A percentile compares a stretch with the other conserved stretches of the same genome.
These are phyloP conservation scores for Vaccinium macrocarpon DNA, from an alignment of 148 eudicot species.

Conservation along the genomic window DNA sequence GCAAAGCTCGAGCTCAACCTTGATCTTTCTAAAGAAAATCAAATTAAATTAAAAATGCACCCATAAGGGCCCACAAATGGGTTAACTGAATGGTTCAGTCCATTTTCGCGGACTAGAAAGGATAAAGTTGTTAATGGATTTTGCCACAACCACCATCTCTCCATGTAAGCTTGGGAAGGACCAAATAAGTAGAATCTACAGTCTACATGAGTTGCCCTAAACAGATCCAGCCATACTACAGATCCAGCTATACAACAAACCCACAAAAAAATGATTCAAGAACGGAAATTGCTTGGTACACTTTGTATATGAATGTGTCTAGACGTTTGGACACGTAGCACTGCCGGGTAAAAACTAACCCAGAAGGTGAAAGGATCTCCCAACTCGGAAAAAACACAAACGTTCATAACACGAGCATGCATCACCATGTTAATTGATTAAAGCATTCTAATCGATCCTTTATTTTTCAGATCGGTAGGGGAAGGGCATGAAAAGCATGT, in stretches of 20 bases:
- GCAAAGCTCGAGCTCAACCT: too few relatives aligned
- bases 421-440: background rate
- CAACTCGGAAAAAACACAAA: background rate
- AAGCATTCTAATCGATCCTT: background rate
- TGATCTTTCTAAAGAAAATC: too few relatives aligned
- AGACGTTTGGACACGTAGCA: background rate
- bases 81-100: too few relatives aligned
- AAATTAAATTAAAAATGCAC: too few relatives aligned
- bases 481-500: background rate
- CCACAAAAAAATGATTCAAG: background rate
- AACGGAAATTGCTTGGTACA: background rate
- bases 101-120: too few relatives aligned
- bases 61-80: too few relatives aligned
- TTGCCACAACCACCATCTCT: background rate
- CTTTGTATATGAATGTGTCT: background rate
- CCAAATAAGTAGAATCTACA: too few relatives aligned
- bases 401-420: background rate
- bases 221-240: background rate
- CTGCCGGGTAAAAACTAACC: background rate
- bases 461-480: background rate
- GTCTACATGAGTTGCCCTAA: background rate
- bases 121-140: too few relatives aligned
- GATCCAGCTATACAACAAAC: background rate
- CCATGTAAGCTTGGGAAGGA: too few relatives aligned
- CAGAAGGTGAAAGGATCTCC: background rate